A percentile compares a stretch with the other conserved stretches of the same genome.
phyloP scores from a whole-genome alignment of 768 basidiomycete genomes.

The Tremella yokohamensis region DNA sequence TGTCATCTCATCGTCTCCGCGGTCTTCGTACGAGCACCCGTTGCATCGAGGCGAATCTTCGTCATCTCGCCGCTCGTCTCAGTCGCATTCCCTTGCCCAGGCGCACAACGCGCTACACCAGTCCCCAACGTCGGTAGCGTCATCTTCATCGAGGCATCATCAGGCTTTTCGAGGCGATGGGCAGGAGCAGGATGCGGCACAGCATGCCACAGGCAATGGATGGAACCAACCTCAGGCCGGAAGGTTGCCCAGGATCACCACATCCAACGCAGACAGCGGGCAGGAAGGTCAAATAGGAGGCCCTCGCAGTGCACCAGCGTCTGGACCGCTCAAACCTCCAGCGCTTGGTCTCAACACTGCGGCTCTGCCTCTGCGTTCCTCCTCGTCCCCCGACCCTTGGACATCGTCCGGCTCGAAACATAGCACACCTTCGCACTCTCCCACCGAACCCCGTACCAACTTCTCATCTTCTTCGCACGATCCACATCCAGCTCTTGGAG shows the following conservation, averaged over 20 bases:
- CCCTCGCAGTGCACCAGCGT: conserved; percentile 28
- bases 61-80: neutral
- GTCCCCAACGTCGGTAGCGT: neutral
- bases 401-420: conserved; percentile 10
- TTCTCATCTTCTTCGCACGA: conserved; percentile 12
- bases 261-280: conserved; percentile 1
- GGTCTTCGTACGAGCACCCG: too few species aligned
- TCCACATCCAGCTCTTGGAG: conserved; percentile 8
- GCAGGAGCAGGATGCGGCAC: neutral
- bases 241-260: conserved; percentile 18
- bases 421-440: conserved; percentile 30
- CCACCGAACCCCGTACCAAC: conserved; percentile 26
- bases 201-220: neutral
- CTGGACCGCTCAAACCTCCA: conserved; percentile 14
- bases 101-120: neutral
- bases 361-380: conserved; percentile 26
- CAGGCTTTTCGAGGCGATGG: neutral
- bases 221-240: neutral
- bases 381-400: conserved; percentile 36
- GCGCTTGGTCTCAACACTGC: conserved; percentile 9
- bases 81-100: neutral
- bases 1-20: too few species aligned
- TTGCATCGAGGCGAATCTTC: too few species aligned
- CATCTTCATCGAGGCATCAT: conserved; percentile 1
- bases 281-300: conserved; percentile 10